Evolutionary conservation across 495 filamentous ascomycete genomes (phyloP), one percentile per base, ranked within the genome.

Genomic region (Neurospora sp.): DNA sequence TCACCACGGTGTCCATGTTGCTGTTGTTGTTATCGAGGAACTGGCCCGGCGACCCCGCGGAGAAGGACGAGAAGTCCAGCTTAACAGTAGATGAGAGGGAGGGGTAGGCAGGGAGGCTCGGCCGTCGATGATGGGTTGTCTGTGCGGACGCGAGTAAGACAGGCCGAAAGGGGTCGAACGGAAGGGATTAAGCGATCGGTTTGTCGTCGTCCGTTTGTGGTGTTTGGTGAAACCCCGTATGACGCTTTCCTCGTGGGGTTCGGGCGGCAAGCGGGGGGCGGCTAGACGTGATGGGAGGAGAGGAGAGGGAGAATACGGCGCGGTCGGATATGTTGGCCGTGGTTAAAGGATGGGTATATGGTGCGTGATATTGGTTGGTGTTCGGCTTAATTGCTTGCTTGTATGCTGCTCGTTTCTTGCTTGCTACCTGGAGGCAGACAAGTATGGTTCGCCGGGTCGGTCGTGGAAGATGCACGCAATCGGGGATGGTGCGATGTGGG

Each of bases 21-120:
- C 76, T 85, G 75, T 84, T 82, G 73, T 85, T 75, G 65, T 82
- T 80, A 84, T 85, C 82, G 82, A 83, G 83, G 74, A 85, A 86
- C 73, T 86, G 83, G 80, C 78, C 84, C 74, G 81, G 79, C 74
- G 85, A 84, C 78, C 83, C 85, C 74, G 81, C 78, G 20, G 82
- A 81, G 20, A 84, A 72, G 5, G 79, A 82, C 71, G 85, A 86
- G 74, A 84, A 83, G 85, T 86, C 85, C 83, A 86, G 82, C 41
- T 74, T 85, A 81, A 77, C 72, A 11, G 27, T 38, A 35, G 35
- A 59, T 44, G 70, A 40, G 71, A 71, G 42, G 71, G 61, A 69
- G 71, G 41, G 68, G 41, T 3, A 20, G n/a, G 44, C 37, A 69
- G 65, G 16, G 65, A 39, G 53, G 53, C 31, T 65, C 53, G 27